Conservation (phyloP, 2,329 filamentous ascomycete species). For the Juglanconis sp. region DNA sequence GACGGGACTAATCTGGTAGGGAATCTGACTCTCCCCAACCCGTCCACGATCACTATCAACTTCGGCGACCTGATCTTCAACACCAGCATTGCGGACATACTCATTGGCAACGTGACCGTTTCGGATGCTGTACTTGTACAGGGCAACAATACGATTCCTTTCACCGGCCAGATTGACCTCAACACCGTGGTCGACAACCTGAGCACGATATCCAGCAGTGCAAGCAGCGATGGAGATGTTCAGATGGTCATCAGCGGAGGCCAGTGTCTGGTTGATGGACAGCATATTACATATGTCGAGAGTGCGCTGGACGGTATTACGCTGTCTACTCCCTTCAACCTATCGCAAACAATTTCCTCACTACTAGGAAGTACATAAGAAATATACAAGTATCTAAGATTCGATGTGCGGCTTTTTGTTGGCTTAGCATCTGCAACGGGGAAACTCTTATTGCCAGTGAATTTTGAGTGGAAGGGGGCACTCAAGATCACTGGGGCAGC, state of each 20-base stretch:
- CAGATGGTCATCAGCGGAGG: slow-evolving; percentile 1
- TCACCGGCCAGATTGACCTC: slow-evolving; percentile 1
- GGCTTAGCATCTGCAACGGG: no score
- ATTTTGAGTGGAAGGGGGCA: no score
- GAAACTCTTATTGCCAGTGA: no score
- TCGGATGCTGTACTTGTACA: background rate
- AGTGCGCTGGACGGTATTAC: background rate
- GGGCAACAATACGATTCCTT: slow-evolving; percentile 7
- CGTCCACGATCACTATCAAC: background rate
- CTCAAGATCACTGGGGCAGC: no score
- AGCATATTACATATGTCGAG: slow-evolving; percentile 5
- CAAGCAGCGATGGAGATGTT: background rate
- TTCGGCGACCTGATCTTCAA: slow-evolving; percentile 7
- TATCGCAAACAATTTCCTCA: background rate
- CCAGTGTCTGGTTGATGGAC: slow-evolving; percentile 1
- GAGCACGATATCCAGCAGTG: background rate
- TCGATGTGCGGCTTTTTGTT: no score
- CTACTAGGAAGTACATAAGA: background rate
- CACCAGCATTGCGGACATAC: background rate
- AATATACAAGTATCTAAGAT: background rate
- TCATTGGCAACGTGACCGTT: slow-evolving; percentile 1
- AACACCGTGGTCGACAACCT: background rate
- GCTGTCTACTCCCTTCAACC: background rate
- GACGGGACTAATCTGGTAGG: slow-evolving; percentile 4
- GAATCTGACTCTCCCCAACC: slow-evolving; percentile 5